Percentiles rank a stretch among this genome's conserved stretches.
Conservation (phyloP, 192 early-diverging fungal genomes). For the Dissophora globulifera region DNA sequence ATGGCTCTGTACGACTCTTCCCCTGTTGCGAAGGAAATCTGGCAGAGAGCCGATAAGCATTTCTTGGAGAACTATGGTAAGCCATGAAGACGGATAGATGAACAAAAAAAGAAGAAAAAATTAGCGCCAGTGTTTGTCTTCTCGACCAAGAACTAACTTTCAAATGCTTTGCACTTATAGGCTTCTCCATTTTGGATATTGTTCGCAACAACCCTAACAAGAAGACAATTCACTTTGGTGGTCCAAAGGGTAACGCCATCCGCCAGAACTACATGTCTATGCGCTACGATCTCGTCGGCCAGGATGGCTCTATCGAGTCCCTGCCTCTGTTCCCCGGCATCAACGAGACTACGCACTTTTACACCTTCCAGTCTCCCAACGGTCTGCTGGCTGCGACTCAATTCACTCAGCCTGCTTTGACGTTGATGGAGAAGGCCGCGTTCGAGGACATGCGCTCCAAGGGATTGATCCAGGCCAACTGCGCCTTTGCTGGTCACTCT, state of each 20-base stretch:
- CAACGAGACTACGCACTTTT: conserved; percentile 71
- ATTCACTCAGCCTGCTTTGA: conserved; percentile 94
- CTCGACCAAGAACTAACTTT: no score
- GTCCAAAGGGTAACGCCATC: conserved; percentile 82
- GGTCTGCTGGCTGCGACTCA: conserved; percentile 94
- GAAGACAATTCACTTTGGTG: conserved; percentile 91
- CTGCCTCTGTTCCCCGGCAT: conserved; percentile 91
- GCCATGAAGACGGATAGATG: background rate
- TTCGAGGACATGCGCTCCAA: conserved; percentile 92
- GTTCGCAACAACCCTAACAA: conserved; percentile 85
- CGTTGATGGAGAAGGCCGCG: conserved; percentile 89
- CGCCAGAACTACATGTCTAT: conserved; percentile 87
- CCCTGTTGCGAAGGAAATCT: conserved; percentile 84
- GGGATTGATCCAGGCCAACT: conserved; percentile 86
- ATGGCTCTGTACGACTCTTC: conserved; percentile 92
- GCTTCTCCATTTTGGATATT: conserved; percentile 90
- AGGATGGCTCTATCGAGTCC: conserved; percentile 77
- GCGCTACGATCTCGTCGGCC: conserved; percentile 90
- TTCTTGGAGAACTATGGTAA: conserved; percentile 82
- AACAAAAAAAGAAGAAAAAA: no score
- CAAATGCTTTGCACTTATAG: conserved; percentile 13
- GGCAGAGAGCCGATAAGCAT: conserved; percentile 92
- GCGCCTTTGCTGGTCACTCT: conserved; percentile 91
- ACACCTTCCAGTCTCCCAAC: conserved; percentile 85
- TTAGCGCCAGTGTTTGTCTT: no score